Evolutionary conservation across 2,329 filamentous ascomycete species (phyloP).

Genomic region (Neofusicoccum sp.): DNA sequence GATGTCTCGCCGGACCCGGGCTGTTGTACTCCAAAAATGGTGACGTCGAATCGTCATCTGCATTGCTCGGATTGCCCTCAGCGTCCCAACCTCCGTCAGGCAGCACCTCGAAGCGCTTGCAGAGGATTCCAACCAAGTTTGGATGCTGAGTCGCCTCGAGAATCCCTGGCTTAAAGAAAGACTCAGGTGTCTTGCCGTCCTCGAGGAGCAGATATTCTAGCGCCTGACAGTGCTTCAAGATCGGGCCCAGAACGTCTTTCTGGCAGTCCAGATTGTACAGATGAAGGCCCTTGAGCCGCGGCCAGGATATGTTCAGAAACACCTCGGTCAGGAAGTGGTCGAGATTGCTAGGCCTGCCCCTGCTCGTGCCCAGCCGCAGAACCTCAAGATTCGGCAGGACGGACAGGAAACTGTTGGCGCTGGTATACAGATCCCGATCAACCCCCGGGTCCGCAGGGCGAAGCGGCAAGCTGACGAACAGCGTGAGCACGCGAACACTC

Average conservation of each 20-base stretch:
- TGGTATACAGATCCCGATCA: too few relatives aligned
- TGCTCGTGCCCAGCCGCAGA: neutral
- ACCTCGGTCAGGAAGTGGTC: neutral
- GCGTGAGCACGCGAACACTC: neutral
- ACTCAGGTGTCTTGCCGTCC: neutral
- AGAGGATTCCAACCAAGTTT: neutral
- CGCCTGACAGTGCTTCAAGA: neutral
- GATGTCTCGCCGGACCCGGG: neutral
- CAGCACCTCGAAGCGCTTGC: conserved; percentile 1
- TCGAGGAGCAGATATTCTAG: conserved; percentile 3
- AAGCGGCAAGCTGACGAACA: neutral
- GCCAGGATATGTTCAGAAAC: neutral
- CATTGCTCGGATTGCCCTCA: neutral
- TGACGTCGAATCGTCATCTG: neutral
- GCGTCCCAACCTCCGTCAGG: too few relatives aligned
- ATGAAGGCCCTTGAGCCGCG: neutral
- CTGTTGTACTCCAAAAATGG: neutral
- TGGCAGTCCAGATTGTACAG: neutral
- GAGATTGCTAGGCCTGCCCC: neutral
- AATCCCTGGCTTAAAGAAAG: neutral
- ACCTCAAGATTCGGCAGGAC: neutral
- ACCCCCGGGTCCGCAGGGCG: neutral
- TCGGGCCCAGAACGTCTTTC: neutral
- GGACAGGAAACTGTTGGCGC: neutral
- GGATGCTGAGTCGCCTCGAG: neutral